Conservation (phyloP, 2,329 filamentous ascomycete species). For the Monilinia laxa region DNA sequence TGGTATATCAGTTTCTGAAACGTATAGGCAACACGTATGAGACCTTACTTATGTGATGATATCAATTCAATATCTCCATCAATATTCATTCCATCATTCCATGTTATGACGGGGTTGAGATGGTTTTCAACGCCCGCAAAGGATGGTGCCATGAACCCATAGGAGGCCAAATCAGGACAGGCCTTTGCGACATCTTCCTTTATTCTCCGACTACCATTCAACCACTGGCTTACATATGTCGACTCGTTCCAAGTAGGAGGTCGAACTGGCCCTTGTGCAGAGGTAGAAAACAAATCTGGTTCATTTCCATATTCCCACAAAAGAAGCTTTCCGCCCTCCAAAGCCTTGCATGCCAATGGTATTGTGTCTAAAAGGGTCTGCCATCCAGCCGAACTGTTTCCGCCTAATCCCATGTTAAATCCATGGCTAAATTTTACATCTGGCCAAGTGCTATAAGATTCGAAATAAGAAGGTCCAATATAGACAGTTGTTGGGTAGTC, state of each 20-base stretch:
- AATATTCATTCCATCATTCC: conserved; percentile 53
- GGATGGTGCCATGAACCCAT: conserved; percentile 57
- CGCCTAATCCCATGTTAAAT: conserved; percentile 56
- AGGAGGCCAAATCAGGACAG: conserved; percentile 52
- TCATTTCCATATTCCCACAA: conserved; percentile 66
- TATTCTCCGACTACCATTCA: conserved; percentile 54
- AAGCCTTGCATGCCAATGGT: conserved; percentile 55
- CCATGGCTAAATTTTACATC: conserved; percentile 58
- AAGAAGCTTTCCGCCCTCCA: conserved; percentile 51
- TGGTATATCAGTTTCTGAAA: conserved; percentile 13
- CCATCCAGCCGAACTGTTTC: conserved; percentile 52
- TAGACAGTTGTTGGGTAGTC: conserved; percentile 62
- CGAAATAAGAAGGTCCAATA: conserved; percentile 62
- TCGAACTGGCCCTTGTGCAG: conserved; percentile 52
- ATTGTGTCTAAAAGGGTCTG: conserved; percentile 55
- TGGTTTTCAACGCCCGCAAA: conserved; percentile 54
- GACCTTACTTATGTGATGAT: conserved; percentile 58
- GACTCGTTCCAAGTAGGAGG: conserved; percentile 54
- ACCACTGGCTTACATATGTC: conserved; percentile 58
- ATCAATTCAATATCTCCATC: conserved; percentile 53
- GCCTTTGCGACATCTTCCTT: conserved; percentile 45
- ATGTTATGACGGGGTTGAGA: conserved; percentile 51
- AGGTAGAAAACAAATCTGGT: conserved; percentile 58
- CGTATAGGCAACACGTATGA: not conserved
- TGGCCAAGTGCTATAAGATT: conserved; percentile 59